Percentiles rank a stretch among this genome's conserved stretches.
Evolutionary conservation across 768 basidiomycete genomes (phyloP).

Genomic region (Lentinula sp.): DNA sequence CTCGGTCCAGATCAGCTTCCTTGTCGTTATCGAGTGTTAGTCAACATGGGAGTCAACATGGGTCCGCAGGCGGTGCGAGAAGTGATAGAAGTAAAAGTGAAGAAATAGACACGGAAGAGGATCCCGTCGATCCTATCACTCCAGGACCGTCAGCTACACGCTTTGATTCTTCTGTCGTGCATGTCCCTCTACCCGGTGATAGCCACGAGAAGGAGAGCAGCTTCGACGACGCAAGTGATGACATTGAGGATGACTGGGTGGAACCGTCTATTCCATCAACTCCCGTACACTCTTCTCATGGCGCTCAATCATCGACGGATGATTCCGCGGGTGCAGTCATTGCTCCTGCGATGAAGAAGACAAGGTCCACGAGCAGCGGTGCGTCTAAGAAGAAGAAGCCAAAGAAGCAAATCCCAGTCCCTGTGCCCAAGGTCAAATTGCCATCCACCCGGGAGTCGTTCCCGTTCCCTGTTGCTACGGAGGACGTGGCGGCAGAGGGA

Average conservation of each 20-base stretch:
- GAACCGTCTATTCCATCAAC: slow-evolving; percentile 50
- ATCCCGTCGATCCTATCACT: slow-evolving; percentile 64
- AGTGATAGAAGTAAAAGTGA: slow-evolving; percentile 37
- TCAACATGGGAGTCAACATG: slow-evolving; percentile 18
- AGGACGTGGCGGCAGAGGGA: slow-evolving; percentile 10
- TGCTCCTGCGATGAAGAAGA: slow-evolving; percentile 9
- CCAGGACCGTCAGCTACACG: slow-evolving; percentile 45
- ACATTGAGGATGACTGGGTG: slow-evolving; percentile 62
- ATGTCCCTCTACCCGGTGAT: slow-evolving; percentile 14
- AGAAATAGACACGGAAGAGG: slow-evolving; percentile 67
- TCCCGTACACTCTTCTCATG: slow-evolving; percentile 9
- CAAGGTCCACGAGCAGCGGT: slow-evolving; percentile 18
- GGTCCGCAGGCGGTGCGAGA: slow-evolving; percentile 17
- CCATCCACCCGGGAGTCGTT: slow-evolving; percentile 54
- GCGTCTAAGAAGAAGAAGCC: slow-evolving; percentile 35
- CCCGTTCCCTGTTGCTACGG: slow-evolving; percentile 39
- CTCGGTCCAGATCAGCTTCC: slow-evolving; percentile 33
- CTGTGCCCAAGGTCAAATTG: slow-evolving; percentile 32
- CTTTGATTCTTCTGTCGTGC: slow-evolving; percentile 20
- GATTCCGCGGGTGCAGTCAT: not conserved
- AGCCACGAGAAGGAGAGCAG: slow-evolving; percentile 22
- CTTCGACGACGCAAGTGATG: slow-evolving; percentile 22
- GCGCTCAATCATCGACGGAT: not conserved
- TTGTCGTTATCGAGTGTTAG: slow-evolving; percentile 35
- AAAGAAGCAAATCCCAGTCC: slow-evolving; percentile 32